Evolutionary conservation across 768 basidiomycete species (phyloP).

Genomic region (Phaffia tasmanica): DNA sequence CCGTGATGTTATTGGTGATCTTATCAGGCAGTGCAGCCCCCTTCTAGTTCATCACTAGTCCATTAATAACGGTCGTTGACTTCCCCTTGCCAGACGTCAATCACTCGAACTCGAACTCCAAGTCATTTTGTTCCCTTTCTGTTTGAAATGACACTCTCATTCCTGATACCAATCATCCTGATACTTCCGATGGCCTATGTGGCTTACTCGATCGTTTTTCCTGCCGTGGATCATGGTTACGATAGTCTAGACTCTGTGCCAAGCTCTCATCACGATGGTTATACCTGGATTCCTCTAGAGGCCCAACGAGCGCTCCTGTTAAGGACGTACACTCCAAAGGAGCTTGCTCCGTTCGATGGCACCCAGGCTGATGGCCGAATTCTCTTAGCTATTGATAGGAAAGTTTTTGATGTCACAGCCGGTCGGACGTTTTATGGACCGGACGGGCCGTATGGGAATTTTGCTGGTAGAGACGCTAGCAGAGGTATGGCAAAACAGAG

Average conservation of each 20-base stretch:
- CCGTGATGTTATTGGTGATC: too few species aligned
- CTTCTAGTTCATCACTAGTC: too few species aligned
- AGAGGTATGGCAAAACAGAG: conserved; percentile 97
- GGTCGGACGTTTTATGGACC: conserved; percentile 92
- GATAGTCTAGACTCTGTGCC: conserved; percentile 7
- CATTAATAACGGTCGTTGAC: too few species aligned
- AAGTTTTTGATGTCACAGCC: conserved; percentile 83
- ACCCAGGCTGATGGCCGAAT: conserved; percentile 58
- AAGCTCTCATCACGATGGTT: conserved; percentile 64
- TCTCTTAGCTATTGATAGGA: conserved; percentile 71
- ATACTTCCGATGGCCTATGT: too few species aligned
- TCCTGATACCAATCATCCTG: too few species aligned
- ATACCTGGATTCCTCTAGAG: conserved; percentile 80
- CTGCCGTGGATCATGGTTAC: too few species aligned
- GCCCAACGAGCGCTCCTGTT: conserved; percentile 71
- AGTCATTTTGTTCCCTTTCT: too few species aligned
- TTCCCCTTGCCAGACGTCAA: too few species aligned
- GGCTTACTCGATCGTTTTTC: too few species aligned
- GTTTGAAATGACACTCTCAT: too few species aligned
- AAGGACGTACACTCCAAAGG: conserved; percentile 65
- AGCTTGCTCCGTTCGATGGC: conserved; percentile 52
- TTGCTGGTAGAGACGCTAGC: conserved; percentile 91
- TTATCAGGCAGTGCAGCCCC: too few species aligned
- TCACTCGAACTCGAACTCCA: too few species aligned
- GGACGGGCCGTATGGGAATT: conserved; percentile 93